Evolutionary conservation across 2,329 filamentous ascomycete species (phyloP).

Genomic region (Beauveria caledonica): DNA sequence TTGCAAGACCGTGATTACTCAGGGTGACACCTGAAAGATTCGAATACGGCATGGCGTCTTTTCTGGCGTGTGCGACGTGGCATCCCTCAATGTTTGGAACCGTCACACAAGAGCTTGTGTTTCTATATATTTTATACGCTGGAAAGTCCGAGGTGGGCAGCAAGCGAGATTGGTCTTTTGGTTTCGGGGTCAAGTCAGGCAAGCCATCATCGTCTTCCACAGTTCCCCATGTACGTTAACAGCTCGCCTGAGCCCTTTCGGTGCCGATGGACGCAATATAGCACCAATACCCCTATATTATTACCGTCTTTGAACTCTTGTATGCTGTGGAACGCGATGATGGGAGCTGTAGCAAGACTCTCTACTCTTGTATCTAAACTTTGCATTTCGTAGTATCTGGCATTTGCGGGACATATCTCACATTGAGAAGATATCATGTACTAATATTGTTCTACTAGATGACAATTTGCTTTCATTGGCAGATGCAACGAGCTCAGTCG

Average conservation of each 20-base stretch:
- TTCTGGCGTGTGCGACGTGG: conserved; percentile 20
- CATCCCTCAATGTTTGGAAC: conserved; percentile 5
- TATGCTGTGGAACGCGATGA: conserved; percentile 52
- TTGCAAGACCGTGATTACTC: conserved; percentile 21
- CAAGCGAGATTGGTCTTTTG: conserved; percentile 14
- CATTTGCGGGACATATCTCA: conserved; percentile 18
- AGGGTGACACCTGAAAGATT: conserved; percentile 19
- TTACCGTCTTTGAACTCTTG: conserved; percentile 24
- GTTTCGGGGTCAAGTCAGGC: conserved; percentile 42
- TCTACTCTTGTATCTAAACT: conserved; percentile 35
- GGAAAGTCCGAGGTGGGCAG: conserved; percentile 20
- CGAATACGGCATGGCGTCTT: conserved; percentile 22
- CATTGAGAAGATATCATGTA: conserved; percentile 19
- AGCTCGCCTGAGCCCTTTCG: conserved; percentile 25
- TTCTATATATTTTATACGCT: conserved; percentile 15
- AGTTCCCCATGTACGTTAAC: conserved; percentile 59
- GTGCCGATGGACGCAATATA: conserved; percentile 35
- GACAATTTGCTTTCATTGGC: conserved; percentile 54
- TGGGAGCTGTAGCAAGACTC: conserved; percentile 45
- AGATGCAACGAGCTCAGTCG: conserved; percentile 55
- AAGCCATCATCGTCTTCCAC: conserved; percentile 65
- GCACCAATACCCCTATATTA: conserved; percentile 28
- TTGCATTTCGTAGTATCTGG: conserved; percentile 15
- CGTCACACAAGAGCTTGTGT: neutral
- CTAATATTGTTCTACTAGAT: conserved; percentile 46